Base-by-base conservation (phyloP, 768 basidiomycete genomes). In the Trametes cingulata region DNA sequence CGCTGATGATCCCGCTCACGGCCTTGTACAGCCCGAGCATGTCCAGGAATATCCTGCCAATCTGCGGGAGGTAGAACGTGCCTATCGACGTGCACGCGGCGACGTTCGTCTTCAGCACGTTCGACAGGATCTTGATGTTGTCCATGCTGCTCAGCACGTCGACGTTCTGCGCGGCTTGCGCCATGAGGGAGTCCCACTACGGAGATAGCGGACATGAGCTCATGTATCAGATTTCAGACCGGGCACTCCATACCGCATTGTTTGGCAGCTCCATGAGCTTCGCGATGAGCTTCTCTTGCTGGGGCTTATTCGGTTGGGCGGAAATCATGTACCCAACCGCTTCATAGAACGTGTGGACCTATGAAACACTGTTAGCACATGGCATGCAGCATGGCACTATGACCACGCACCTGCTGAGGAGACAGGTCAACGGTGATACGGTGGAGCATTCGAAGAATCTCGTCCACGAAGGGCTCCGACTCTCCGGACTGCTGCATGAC, bases 291-390 rank as follows among this genome's bases (percentile, higher is more conserved):
- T 93, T 90, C 75, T 98, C 97, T 73, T 98, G 97, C 67, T 90
- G 91, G 12, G 93, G 89, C 73, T 97, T 97, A 75, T 99, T 98
- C 52, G 96, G 95, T 69, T 98, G 97, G 1, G 96, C 95, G 20
- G 95, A 94, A 68, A 99, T 97, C 97, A 98, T 98, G 79, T 98
- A 94, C 4, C 97, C 97, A 48, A 98, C 91, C 6, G 97, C 97
- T 76, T 98, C 96, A 68, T 98, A 98, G 80, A 98, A 98, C 0
- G 96, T 98, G 73, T 99, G 96, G 29, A 97, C 94, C 73, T 80
- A 37, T 14, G 15, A 35, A 10, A n/a, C 8, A 3, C 39, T 8
- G 50, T 52, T 5, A 45, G n/a, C 39, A 2, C 24, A 17, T 9
- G 20, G 20, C 17, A 2, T 29, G 13, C 45, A 58, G 3, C 25